phyloP scores from a whole-genome alignment of 163 green algal genomes.

The Chlorella variabilis region DNA sequence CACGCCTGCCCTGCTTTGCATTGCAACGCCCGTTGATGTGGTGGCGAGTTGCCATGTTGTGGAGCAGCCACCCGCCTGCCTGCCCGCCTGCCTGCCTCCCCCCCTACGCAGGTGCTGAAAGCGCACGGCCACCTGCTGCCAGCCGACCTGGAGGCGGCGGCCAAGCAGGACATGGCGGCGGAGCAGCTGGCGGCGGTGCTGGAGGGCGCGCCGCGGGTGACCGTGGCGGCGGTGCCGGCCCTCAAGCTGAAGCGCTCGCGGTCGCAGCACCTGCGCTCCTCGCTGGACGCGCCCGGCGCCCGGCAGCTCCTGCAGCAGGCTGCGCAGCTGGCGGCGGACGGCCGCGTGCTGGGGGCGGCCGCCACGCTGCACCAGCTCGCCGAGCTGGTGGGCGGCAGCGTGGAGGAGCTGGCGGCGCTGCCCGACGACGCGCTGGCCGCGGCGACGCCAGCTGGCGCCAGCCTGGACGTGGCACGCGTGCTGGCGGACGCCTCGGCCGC shows the following conservation, averaged over 20 bases:
- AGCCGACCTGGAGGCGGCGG: slow-evolving; percentile 11
- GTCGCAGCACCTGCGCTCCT: neutral
- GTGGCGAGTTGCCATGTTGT: too few relatives aligned
- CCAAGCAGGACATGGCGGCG: neutral
- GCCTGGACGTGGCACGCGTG: neutral
- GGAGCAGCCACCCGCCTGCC: too few relatives aligned
- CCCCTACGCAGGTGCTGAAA: slow-evolving; percentile 30
- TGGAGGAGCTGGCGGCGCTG: slow-evolving; percentile 9
- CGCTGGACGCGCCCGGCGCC: neutral
- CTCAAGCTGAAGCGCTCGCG: neutral
- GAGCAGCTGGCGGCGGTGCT: neutral
- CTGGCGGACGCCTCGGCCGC: neutral
- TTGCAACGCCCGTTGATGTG: too few relatives aligned
- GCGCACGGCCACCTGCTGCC: slow-evolving; percentile 28
- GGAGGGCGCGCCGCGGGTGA: neutral
- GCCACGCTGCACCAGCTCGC: neutral
- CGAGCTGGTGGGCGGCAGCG: neutral
- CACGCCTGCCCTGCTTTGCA: too few relatives aligned
- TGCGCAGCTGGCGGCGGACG: neutral
- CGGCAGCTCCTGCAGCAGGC: neutral
- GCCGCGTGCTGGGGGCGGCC: slow-evolving; percentile 1
- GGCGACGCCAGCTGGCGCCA: neutral
- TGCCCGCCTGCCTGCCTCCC: too few relatives aligned
- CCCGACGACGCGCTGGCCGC: neutral
- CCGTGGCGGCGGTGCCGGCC: neutral